Conservation (phyloP, 78 protist genomes). For the Speleostelium caveatum region DNA sequence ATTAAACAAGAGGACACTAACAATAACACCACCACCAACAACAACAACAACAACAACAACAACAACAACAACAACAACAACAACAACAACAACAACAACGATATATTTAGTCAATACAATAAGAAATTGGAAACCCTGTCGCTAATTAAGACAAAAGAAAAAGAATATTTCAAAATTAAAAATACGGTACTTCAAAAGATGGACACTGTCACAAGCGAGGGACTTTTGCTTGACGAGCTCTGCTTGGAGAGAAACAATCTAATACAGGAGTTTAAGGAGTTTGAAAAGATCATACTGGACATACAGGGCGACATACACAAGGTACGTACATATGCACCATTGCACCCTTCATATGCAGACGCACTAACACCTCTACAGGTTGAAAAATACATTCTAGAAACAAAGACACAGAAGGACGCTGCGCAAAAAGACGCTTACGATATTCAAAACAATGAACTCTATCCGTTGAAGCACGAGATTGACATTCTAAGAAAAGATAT, state of each 20-base stretch:
- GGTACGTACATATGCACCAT: too few relatives aligned
- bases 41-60: not conserved
- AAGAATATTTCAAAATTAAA: slow-evolving; percentile 30
- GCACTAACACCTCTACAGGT: not conserved
- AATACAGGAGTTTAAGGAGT: slow-evolving; percentile 7
- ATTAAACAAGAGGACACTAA: not conserved
- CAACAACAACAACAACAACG: not conserved
- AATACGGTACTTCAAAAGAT: not conserved
- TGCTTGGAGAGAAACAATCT: slow-evolving; percentile 1
- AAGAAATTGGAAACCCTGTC: not conserved
- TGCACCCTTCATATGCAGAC: not conserved
- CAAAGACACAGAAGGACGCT: slow-evolving; percentile 6
- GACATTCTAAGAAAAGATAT: slow-evolving; percentile 19
- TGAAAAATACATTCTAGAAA: slow-evolving; percentile 5
- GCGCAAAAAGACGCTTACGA: not conserved
- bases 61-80: not conserved
- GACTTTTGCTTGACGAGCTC: not conserved
- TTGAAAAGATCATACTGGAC: slow-evolving; percentile 14
- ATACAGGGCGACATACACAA: slow-evolving; percentile 17
- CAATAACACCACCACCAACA: not conserved
- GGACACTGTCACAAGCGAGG: slow-evolving; percentile 10
- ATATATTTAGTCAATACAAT: not conserved
- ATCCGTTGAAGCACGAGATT: slow-evolving; percentile 12
- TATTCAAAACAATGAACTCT: not conserved
- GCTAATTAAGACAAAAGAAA: slow-evolving; percentile 19